Evolutionary conservation across 179 eudicot genomes (phyloP), one percentile per base, ranked within the genome.

Genomic region (Actinidia arguta): DNA sequence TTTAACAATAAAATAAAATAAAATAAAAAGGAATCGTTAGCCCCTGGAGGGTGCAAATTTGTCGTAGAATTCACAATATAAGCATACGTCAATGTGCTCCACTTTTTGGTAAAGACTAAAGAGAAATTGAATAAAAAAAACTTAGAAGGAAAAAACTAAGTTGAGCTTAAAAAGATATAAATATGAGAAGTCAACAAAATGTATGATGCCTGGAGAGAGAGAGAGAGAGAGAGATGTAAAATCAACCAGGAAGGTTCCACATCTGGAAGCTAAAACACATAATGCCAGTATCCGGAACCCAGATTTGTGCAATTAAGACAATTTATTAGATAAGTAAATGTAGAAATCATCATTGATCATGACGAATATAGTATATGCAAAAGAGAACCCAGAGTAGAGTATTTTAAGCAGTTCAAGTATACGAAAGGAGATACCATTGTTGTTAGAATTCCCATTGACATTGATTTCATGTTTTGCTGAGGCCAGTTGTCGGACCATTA

Each of bases 401-500:
- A 73, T 39, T 5, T 20, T 27, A 67, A n/a, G 36, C 8, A 68
- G 11, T 18, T 54, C 27, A 42, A 22, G 47, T 8, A 39, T 36
- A 50, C 22, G 0, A 46, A 50, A n/a, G 47, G 62, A 81, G 24
- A 75, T 87, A 92, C 95, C 89, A 75, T 85, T 83, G 79, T 73
- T 81, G 78, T 94, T 90, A 80, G 96, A 89, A 81, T 82, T 50
- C 54, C 98, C 98, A 90, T 92, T 93, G 50, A 94, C 89, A 86
- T 94, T 93, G 58, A 94, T 96, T 73, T 94, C 89, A 83, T 89
- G 96, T 54, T 92, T 86, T 46, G 92, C 73, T 73, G 93, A 90
- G 76, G 97, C 91, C 85, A 94, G 63, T 56, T 90, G 96, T 39
- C 97, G 90, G 58, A 96, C 90, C 84, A n/a, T n/a, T n/a, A n/a